phyloP scores from a whole-genome alignment of 148 eudicot genomes.

The Linanthus parryae region DNA sequence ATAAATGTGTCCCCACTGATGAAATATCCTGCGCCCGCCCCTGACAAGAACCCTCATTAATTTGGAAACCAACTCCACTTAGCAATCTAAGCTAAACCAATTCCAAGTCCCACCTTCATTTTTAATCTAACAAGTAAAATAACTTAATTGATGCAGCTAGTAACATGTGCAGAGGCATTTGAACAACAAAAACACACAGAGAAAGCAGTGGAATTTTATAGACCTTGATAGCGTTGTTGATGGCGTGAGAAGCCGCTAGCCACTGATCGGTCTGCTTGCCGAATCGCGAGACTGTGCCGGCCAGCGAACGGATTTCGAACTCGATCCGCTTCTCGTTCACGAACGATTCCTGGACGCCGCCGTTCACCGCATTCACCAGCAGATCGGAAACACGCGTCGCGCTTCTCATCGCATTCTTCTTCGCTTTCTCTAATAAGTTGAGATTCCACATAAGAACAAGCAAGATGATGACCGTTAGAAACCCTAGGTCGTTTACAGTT shows the following conservation, averaged over 20 bases:
- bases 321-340: constrained; percentile 78
- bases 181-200: no score
- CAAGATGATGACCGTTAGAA: neutral
- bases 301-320: constrained; percentile 54
- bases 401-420: constrained; percentile 51
- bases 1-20: no score
- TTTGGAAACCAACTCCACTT: no score
- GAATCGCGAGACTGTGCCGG: constrained; percentile 45
- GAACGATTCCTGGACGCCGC: constrained; percentile 74
- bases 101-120: no score
- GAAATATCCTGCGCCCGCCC: no score
- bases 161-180: no score
- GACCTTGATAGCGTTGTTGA: constrained; percentile 80
- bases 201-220: neutral
- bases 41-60: no score
- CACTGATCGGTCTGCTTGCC: constrained; percentile 85
- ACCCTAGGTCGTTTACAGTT: neutral
- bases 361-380: constrained; percentile 63
- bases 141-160: no score
- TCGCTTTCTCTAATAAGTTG: constrained; percentile 53
- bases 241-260: constrained; percentile 67
- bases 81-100: no score
- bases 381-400: constrained; percentile 66
- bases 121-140: no score
- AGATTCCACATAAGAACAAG: neutral